Conservation (phyloP, 2,329 filamentous ascomycete genomes). For the Clarireedia hainanense region DNA sequence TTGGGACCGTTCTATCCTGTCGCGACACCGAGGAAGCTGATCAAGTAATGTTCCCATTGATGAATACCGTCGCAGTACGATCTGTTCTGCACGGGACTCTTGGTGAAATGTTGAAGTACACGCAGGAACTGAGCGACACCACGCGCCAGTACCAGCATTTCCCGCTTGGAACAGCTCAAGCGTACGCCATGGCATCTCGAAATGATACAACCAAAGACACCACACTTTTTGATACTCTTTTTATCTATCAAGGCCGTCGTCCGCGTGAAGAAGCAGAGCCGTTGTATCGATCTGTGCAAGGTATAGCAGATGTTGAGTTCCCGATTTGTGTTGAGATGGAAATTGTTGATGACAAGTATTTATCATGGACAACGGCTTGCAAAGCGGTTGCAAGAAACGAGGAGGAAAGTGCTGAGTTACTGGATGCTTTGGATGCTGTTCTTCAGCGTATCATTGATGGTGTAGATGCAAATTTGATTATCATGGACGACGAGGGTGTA, state of each 20-base stretch:
- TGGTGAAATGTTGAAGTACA: conserved; percentile 57
- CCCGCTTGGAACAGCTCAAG: conserved; percentile 63
- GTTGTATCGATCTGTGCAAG: conserved; percentile 29
- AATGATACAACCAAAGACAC: conserved; percentile 24
- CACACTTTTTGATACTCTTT: conserved; percentile 53
- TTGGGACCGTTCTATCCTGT: conserved; percentile 77
- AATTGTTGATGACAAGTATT: conserved; percentile 36
- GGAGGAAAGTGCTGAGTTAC: conserved; percentile 39
- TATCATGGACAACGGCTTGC: conserved; percentile 68
- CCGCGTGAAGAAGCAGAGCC: neutral
- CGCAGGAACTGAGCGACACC: conserved; percentile 61
- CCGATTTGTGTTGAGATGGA: conserved; percentile 79
- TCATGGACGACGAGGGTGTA: conserved; percentile 42
- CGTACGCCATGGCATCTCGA: conserved; percentile 34
- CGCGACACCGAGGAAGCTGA: conserved; percentile 66
- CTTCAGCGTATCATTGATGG: conserved; percentile 47
- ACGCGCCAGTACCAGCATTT: conserved; percentile 69
- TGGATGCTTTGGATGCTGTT: conserved; percentile 51
- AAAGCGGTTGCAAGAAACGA: conserved; percentile 47
- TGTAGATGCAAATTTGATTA: conserved; percentile 44
- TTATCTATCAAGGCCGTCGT: conserved; percentile 54
- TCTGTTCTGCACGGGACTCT: conserved; percentile 63
- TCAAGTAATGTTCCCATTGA: conserved; percentile 72
- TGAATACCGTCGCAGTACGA: conserved; percentile 81
- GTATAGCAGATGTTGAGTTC: conserved; percentile 67